A percentile compares a stretch with the other conserved stretches of the same genome.
phyloP scores from a whole-genome alignment of 2,329 filamentous ascomycete species.

The Colletotrichum cuscutae region DNA sequence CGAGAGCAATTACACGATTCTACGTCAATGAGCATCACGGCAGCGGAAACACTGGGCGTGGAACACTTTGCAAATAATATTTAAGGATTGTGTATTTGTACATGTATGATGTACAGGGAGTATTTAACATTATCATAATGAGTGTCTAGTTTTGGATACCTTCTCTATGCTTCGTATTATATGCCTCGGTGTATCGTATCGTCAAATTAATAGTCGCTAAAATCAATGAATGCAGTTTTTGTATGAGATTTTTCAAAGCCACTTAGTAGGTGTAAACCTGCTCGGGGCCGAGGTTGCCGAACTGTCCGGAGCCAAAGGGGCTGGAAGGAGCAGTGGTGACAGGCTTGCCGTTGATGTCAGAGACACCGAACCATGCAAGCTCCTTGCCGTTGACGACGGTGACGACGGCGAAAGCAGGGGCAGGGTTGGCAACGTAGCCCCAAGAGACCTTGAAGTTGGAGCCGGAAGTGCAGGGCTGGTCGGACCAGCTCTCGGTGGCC shows the following conservation, averaged over 20 bases:
- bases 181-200: background rate
- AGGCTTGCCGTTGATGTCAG: slow-evolving; percentile 23
- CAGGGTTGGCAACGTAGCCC: slow-evolving; percentile 4
- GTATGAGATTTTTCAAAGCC: background rate
- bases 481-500: slow-evolving; percentile 22
- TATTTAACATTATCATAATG: slow-evolving; percentile 13
- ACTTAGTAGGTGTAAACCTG: slow-evolving; percentile 28
- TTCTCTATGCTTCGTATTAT: background rate
- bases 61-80: too few relatives aligned
- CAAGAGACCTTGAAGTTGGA: slow-evolving; percentile 25
- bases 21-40: too few relatives aligned
- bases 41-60: too few relatives aligned
- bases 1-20: too few relatives aligned
- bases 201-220: background rate
- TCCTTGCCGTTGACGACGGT: slow-evolving; percentile 8
- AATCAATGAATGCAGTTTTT: background rate
- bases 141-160: background rate
- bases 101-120: background rate
- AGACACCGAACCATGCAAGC: slow-evolving; percentile 17
- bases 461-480: slow-evolving; percentile 23
- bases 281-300: slow-evolving; percentile 23
- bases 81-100: background rate
- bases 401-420: slow-evolving; percentile 6
- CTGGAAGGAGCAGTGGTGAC: slow-evolving; percentile 23
- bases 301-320: slow-evolving; percentile 28